Evolutionary conservation across 345 rosid species (phyloP).

Genomic region (Camelina laxa): DNA sequence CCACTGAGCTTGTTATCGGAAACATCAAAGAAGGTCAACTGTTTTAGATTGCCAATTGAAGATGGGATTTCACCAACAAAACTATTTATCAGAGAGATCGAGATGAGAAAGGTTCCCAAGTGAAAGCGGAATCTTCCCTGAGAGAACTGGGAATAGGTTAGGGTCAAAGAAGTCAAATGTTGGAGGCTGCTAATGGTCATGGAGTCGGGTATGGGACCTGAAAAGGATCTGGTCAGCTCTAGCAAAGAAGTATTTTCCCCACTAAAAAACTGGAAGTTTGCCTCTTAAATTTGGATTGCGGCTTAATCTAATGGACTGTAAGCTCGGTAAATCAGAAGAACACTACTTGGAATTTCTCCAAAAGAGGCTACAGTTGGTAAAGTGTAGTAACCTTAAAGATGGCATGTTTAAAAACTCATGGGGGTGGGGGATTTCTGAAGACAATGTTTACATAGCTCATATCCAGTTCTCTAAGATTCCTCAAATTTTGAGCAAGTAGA

Average conservation of each 20-base stretch:
- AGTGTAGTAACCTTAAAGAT: neutral
- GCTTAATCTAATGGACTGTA: neutral
- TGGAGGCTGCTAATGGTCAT: neutral
- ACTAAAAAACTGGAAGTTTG: neutral
- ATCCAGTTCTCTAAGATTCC: too few species aligned
- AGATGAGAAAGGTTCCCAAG: slow-evolving; percentile 19
- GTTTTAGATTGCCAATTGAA: neutral
- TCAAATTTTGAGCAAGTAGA: too few species aligned
- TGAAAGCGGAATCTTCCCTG: neutral
- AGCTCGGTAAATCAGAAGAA: neutral
- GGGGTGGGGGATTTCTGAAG: too few species aligned
- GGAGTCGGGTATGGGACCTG: neutral
- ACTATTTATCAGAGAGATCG: neutral
- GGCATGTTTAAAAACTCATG: too few species aligned
- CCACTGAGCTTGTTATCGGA: slow-evolving; percentile 18
- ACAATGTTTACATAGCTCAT: too few species aligned
- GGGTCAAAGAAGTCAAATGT: neutral
- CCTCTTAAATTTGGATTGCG: neutral
- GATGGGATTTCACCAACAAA: neutral
- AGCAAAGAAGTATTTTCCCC: neutral
- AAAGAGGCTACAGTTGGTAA: neutral
- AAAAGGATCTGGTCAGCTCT: neutral
- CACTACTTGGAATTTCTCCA: slow-evolving; percentile 1
- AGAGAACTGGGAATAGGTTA: too few species aligned
- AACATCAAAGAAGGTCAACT: neutral